Conservation (phyloP, 495 filamentous ascomycete species). For the Penicillium daleae region DNA sequence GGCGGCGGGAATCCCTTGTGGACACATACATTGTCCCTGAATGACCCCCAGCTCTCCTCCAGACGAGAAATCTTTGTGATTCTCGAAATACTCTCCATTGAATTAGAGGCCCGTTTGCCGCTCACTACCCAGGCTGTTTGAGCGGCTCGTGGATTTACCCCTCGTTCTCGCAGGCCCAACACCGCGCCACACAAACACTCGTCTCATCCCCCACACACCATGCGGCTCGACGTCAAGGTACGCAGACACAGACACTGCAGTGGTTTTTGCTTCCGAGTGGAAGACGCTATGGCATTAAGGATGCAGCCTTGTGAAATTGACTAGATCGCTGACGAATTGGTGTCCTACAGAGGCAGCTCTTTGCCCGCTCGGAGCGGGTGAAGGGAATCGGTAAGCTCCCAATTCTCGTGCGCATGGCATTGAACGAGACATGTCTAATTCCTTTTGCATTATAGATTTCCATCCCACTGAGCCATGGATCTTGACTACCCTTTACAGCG, state of each 20-base stretch:
- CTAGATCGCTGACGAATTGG: conserved; percentile 23
- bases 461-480: conserved; percentile 97
- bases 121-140: conserved; percentile 37
- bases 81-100: conserved; percentile 20
- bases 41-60: conserved; percentile 28
- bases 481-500: conserved; percentile 93
- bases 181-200: conserved; percentile 46
- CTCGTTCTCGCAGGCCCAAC: conserved; percentile 41
- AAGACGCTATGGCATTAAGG: conserved; percentile 25
- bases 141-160: conserved; percentile 45
- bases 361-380: conserved; percentile 85
- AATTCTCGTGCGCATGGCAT: background rate
- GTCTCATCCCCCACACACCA: conserved; percentile 55
- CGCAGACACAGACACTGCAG: conserved; percentile 36
- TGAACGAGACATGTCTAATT: background rate
- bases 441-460: conserved; percentile 58
- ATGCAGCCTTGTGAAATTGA: conserved; percentile 22
- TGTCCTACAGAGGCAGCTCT: conserved; percentile 69
- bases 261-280: conserved; percentile 1
- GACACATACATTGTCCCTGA: conserved; percentile 51
- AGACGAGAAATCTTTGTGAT: conserved; percentile 24
- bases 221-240: conserved; percentile 94
- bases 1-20: conserved; percentile 51
- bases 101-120: conserved; percentile 22
- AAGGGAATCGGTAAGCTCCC: conserved; percentile 72